phyloP scores from a whole-genome alignment of 2,329 filamentous ascomycete genomes.

The Amauroascus niger region DNA sequence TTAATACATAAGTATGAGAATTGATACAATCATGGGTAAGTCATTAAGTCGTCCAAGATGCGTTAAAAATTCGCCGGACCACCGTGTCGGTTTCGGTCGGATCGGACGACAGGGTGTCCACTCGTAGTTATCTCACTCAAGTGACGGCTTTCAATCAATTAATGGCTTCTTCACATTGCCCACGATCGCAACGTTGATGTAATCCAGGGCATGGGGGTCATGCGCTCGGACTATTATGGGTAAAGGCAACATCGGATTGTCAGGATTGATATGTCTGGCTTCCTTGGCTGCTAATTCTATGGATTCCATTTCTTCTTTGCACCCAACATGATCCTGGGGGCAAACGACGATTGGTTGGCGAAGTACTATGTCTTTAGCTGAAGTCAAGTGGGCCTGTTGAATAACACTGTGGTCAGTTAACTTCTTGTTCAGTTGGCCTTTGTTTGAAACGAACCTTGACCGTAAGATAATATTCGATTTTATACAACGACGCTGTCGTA shows the following conservation, averaged over 20 bases:
- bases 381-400: constrained; percentile 70
- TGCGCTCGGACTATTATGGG: constrained; percentile 69
- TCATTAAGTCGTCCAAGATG: neutral
- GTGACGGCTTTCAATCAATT: constrained; percentile 60
- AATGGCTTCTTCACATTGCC: constrained; percentile 53
- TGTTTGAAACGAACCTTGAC: constrained; percentile 67
- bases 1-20: neutral
- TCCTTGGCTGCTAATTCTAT: constrained; percentile 95
- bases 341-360: constrained; percentile 93
- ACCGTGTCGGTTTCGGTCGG: neutral
- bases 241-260: constrained; percentile 87
- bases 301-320: constrained; percentile 97
- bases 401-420: neutral
- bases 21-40: neutral
- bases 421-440: neutral
- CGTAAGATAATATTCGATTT: constrained; percentile 92
- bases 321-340: constrained; percentile 86
- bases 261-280: constrained; percentile 74
- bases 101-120: neutral
- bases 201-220: constrained; percentile 55
- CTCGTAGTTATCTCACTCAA: neutral
- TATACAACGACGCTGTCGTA: constrained; percentile 87
- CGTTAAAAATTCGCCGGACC: neutral
- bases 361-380: constrained; percentile 76
- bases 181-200: constrained; percentile 54